These are phyloP conservation scores for Eudorina sp. DNA, from an alignment of 139 green algal genomes.

Conservation along the genomic window DNA sequence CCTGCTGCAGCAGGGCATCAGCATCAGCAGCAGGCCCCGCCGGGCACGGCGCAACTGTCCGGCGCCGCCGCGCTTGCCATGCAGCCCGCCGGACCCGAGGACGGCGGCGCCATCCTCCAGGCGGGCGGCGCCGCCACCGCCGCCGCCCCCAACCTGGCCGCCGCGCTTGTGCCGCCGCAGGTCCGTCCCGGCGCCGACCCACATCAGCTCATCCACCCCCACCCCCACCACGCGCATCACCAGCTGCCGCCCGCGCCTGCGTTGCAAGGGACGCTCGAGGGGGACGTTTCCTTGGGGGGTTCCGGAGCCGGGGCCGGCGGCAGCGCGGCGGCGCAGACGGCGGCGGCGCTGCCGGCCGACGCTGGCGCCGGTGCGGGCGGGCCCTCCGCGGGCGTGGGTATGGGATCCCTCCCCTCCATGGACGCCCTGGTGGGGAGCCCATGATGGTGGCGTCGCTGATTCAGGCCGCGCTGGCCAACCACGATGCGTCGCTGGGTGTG, in stretches of 20 bases:
- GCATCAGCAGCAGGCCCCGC: too few relatives aligned
- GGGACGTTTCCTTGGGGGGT: too few relatives aligned
- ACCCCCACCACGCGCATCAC: background rate
- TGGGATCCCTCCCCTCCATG: background rate
- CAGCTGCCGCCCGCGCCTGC: background rate
- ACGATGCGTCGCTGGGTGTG: conserved; percentile 2
- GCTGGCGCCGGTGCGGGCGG: background rate
- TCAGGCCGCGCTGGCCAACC: conserved; percentile 7
- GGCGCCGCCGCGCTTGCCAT: background rate
- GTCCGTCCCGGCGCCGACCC: background rate
- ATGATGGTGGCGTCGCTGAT: conserved; percentile 33
- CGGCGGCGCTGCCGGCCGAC: background rate
- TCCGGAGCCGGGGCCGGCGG: background rate
- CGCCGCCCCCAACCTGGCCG: background rate
- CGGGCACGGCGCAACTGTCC: background rate
- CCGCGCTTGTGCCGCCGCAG: background rate
- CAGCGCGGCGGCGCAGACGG: background rate
- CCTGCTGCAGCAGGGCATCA: background rate
- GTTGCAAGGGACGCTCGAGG: too few relatives aligned
- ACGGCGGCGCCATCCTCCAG: background rate
- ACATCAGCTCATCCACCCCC: background rate
- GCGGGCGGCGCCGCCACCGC: background rate
- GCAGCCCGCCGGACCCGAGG: background rate
- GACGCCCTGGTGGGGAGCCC: background rate
- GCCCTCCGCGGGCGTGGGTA: too few relatives aligned